These are phyloP conservation scores for Arctostaphylos glauca DNA, from an alignment of 148 eudicot genomes.

Conservation along the genomic window DNA sequence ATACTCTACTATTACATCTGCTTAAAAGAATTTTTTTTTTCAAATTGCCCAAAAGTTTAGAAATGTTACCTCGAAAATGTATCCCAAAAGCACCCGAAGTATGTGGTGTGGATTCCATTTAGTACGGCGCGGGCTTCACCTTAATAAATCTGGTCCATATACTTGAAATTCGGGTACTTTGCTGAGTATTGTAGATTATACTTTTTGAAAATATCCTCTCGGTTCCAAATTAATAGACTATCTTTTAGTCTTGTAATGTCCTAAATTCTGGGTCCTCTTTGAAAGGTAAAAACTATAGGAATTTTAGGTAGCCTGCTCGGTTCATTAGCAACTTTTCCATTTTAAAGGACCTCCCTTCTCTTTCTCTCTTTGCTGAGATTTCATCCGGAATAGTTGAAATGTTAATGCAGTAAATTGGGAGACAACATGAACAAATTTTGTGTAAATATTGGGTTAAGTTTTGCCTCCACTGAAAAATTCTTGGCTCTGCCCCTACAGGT, in stretches of 20 bases:
- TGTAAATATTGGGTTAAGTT: background rate
- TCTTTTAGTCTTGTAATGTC: background rate
- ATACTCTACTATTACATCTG: too few species aligned
- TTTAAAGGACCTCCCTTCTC: background rate
- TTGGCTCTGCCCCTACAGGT: conserved; percentile 39
- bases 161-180: background rate
- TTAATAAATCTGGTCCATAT: background rate
- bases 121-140: background rate
- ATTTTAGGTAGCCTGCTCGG: background rate
- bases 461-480: background rate
- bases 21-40: too few species aligned
- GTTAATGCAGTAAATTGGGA: background rate
- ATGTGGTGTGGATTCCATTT: background rate
- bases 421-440: background rate
- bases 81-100: too few species aligned
- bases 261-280: background rate
- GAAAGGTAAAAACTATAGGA: background rate
- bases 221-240: background rate
- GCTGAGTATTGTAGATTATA: background rate
- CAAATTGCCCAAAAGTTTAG: too few species aligned
- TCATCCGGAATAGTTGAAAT: background rate
- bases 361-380: background rate
- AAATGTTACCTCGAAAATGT: too few species aligned
- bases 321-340: background rate
- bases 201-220: background rate